Conservation (phyloP, 1,139 yeast species). For the Sugiyamaella paludigena region DNA sequence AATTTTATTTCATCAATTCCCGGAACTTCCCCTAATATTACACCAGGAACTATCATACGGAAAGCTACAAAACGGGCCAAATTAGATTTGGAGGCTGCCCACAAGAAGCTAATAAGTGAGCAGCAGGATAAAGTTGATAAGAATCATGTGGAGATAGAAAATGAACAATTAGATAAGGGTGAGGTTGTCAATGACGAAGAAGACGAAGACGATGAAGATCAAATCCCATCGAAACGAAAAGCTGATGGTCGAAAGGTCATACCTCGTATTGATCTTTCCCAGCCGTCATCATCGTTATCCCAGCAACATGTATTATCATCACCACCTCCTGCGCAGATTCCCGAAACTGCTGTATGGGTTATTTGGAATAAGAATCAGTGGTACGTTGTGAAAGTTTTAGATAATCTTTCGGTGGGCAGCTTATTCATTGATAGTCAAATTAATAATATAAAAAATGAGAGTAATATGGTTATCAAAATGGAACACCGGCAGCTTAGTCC, state of each 20-base stretch:
- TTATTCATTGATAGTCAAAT: not conserved
- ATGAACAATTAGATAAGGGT: too few species aligned
- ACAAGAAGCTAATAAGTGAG: too few species aligned
- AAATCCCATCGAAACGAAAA: not conserved
- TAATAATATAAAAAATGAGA: too few species aligned
- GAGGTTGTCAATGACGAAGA: too few species aligned
- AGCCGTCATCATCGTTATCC: not conserved
- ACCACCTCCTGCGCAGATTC: constrained; percentile 1
- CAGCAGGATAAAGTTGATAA: too few species aligned
- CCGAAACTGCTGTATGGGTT: constrained; percentile 20
- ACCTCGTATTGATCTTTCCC: not conserved
- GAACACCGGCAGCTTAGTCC: not conserved
- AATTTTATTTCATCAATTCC: constrained; percentile 3
- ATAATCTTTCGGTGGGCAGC: constrained; percentile 2
- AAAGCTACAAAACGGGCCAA: constrained; percentile 4
- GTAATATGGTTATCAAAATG: not conserved
- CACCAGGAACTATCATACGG: constrained; percentile 12
- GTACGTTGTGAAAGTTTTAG: constrained; percentile 19
- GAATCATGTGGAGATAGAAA: too few species aligned
- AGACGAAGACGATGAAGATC: not conserved
- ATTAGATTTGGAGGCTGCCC: too few species aligned
- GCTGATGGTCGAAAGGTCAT: not conserved
- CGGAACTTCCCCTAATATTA: constrained; percentile 10
- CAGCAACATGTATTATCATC: not conserved
- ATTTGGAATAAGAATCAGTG: constrained; percentile 23